Conservation (phyloP, 208 protist genomes). For the Angomonas deanei region DNA sequence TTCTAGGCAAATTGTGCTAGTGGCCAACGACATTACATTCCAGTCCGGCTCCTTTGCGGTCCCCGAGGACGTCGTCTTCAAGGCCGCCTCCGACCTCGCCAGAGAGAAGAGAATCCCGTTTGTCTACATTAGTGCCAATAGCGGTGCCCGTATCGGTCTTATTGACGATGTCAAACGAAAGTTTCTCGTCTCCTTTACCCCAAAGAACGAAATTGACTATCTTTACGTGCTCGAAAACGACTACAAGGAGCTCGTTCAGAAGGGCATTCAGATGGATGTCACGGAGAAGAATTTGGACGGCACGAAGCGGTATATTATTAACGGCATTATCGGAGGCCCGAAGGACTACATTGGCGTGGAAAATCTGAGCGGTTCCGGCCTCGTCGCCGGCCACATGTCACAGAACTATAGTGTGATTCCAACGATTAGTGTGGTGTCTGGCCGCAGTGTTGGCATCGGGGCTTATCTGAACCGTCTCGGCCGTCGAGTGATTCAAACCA, state of each 20-base stretch:
- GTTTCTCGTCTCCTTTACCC: conserved; percentile 90
- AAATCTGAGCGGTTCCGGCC: conserved; percentile 95
- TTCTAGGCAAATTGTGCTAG: conserved; percentile 91
- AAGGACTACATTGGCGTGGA: conserved; percentile 96
- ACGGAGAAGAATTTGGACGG: conserved; percentile 37
- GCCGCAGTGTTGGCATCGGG: conserved; percentile 97
- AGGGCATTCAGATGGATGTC: conserved; percentile 41
- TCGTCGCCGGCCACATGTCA: conserved; percentile 97
- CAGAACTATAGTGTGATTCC: conserved; percentile 95
- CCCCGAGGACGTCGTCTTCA: conserved; percentile 94
- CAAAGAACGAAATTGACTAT: conserved; percentile 88
- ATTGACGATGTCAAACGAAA: conserved; percentile 89
- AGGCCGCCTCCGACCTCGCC: conserved; percentile 78
- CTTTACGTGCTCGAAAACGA: conserved; percentile 92
- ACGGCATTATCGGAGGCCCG: conserved; percentile 88
- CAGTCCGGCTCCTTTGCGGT: conserved; percentile 95
- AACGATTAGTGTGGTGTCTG: conserved; percentile 96
- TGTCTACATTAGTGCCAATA: conserved; percentile 97
- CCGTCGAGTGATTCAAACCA: conserved; percentile 94
- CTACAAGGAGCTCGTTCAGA: conserved; percentile 54
- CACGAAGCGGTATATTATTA: conserved; percentile 83
- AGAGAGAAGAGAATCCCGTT: conserved; percentile 89
- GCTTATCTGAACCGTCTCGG: conserved; percentile 98
- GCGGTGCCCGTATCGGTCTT: conserved; percentile 96
- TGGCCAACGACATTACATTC: conserved; percentile 98